phyloP scores from a whole-genome alignment of 1,284 basidiomycete species.

The Ganoderma meredithae region DNA sequence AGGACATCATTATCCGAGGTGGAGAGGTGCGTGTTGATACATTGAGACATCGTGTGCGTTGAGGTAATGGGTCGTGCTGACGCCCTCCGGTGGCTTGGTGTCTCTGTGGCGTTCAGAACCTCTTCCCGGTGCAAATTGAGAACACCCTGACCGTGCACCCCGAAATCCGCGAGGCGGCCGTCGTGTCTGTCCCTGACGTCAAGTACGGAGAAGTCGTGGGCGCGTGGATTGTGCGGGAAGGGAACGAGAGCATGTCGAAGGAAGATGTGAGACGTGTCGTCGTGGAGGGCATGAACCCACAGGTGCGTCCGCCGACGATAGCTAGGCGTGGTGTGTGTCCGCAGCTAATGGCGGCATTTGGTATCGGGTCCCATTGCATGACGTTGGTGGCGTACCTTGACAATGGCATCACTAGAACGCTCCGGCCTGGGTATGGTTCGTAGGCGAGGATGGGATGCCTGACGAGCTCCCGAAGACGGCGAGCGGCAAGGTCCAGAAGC shows the following conservation, averaged over 20 bases:
- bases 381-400: constrained; percentile 8
- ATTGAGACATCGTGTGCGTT: neutral
- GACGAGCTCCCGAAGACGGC: constrained; percentile 83
- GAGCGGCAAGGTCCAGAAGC: constrained; percentile 90
- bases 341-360: neutral
- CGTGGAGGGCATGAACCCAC: constrained; percentile 71
- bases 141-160: constrained; percentile 72
- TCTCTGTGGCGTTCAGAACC: constrained; percentile 55
- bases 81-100: neutral
- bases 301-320: constrained; percentile 53
- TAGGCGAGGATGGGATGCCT: constrained; percentile 67
- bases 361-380: neutral
- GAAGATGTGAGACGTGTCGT: constrained; percentile 64
- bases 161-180: constrained; percentile 76
- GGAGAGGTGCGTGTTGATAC: constrained; percentile 63
- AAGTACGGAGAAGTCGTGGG: constrained; percentile 83
- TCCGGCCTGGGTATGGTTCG: constrained; percentile 85
- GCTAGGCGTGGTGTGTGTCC: neutral
- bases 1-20: constrained; percentile 90
- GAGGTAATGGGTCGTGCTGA: neutral
- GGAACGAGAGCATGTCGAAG: constrained; percentile 51
- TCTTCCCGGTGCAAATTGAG: constrained; percentile 89
- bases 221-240: constrained; percentile 69
- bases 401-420: constrained; percentile 60
- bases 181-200: constrained; percentile 75